A percentile compares a stretch with the other conserved stretches of the same genome.
phyloP scores from a whole-genome alignment of 352 stramenopile genomes.

The Phytophthora chlamydospora region DNA sequence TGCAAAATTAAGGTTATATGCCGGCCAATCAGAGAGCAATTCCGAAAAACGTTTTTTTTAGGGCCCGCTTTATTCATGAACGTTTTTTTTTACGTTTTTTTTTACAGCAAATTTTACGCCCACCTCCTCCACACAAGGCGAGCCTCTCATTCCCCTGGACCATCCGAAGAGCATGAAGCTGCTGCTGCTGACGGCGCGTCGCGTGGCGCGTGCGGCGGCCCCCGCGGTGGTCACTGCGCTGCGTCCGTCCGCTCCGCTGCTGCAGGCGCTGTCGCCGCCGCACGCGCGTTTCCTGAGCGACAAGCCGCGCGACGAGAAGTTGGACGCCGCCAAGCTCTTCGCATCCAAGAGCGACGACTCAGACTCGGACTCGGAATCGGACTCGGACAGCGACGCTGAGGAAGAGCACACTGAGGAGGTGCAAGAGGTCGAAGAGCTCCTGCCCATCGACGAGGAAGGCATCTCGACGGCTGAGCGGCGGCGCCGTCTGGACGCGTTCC shows the following conservation, averaged over 20 bases:
- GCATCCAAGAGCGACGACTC: constrained; percentile 23
- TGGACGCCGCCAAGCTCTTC: constrained; percentile 37
- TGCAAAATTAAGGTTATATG: no score
- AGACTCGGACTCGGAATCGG: constrained; percentile 30
- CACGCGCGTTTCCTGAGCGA: constrained; percentile 32
- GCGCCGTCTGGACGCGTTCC: constrained; percentile 33
- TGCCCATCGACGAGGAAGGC: constrained; percentile 45
- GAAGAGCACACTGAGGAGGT: constrained; percentile 24
- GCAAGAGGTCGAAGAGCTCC: constrained; percentile 34
- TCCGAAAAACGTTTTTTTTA: no score
- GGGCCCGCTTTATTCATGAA: no score
- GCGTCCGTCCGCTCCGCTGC: constrained; percentile 10
- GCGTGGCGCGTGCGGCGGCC: constrained; percentile 27
- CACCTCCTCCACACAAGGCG: no score
- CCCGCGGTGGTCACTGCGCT: constrained; percentile 17
- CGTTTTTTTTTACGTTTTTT: no score
- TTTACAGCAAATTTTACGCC: no score
- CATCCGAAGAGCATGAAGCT: constrained; percentile 49
- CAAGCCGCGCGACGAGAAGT: constrained; percentile 14
- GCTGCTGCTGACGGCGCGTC: constrained; percentile 44
- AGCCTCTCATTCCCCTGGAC: constrained; percentile 24
- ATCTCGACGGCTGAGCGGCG: constrained; percentile 35
- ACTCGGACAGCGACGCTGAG: constrained; percentile 43
- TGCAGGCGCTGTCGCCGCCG: constrained; percentile 13
- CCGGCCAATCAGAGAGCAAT: no score